Evolutionary conservation across 306 rosid species (phyloP).

Genomic region (Neltuma alba): DNA sequence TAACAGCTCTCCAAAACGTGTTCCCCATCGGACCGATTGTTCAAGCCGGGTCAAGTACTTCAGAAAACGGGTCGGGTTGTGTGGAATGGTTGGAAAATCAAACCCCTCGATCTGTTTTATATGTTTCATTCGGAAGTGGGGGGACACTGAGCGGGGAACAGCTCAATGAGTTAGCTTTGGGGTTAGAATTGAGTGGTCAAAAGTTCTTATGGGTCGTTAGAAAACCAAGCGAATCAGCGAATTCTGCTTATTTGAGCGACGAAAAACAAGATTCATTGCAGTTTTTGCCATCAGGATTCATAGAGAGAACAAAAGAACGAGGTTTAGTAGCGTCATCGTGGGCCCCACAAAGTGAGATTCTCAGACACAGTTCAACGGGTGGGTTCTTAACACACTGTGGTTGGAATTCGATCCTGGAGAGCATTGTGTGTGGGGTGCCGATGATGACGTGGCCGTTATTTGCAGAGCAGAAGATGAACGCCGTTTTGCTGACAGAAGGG

Average conservation of each 20-base stretch:
- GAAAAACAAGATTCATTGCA: slow-evolving; percentile 9
- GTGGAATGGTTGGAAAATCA: slow-evolving; percentile 33
- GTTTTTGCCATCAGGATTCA: slow-evolving; percentile 34
- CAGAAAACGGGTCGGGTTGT: neutral
- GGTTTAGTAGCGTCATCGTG: slow-evolving; percentile 33
- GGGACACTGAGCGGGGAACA: slow-evolving; percentile 33
- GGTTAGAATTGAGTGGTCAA: slow-evolving; percentile 38
- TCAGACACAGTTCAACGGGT: slow-evolving; percentile 29
- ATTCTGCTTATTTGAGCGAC: slow-evolving; percentile 24
- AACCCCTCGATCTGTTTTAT: slow-evolving; percentile 24
- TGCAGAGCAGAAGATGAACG: slow-evolving; percentile 40
- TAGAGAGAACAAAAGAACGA: slow-evolving; percentile 30
- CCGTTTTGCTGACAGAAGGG: slow-evolving; percentile 27
- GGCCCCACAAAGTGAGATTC: slow-evolving; percentile 39
- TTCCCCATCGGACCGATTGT: slow-evolving; percentile 29
- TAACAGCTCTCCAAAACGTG: slow-evolving; percentile 1
- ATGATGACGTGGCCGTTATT: slow-evolving; percentile 38
- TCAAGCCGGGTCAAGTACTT: slow-evolving; percentile 20
- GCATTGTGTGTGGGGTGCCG: slow-evolving; percentile 31
- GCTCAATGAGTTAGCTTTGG: slow-evolving; percentile 33
- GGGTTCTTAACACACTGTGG: slow-evolving; percentile 45
- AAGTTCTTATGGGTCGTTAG: slow-evolving; percentile 42
- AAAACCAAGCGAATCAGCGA: slow-evolving; percentile 35
- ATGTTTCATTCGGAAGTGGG: slow-evolving; percentile 45
- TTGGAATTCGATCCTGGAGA: slow-evolving; percentile 41